Base-by-base conservation (phyloP, 2,329 filamentous ascomycete genomes). In the Lasiodiplodia hormozganensis region DNA sequence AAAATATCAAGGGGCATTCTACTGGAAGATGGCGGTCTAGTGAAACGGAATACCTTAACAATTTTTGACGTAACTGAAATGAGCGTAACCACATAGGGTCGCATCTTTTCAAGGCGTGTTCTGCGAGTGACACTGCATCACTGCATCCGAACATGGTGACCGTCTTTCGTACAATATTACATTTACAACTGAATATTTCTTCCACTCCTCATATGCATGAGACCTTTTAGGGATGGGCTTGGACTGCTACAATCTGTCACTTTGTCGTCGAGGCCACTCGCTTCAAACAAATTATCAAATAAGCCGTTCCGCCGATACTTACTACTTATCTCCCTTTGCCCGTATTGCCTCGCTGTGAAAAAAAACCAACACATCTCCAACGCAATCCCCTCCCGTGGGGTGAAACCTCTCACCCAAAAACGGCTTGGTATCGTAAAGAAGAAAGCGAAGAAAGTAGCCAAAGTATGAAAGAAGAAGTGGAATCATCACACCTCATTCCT, bases 391-490 rank as follows among this genome's bases (percentile, higher is more conserved):
- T 21, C 18, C 18, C 18, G 6, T 47, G 18, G n/a, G 40, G n/a
- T n/a, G 7, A 47, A 1, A n/a, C 10, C 40, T 47, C 40, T 21
- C 40, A 47, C 18, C 18, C 18, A 53, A 34, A 21, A 56, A 36
- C 54, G 54, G n/a, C 18, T 40, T 58, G 54, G 54, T 58, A 58
- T 58, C 54, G 34, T 58, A 16, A 21, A 47, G 43, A 18, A 58
- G 40, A 40, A 38, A 23, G 54, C 10, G 21, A 47, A 18, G 54
- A 25, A 25, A 58, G n/a, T 16, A 56, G 14, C 53, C 25, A 56
- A 25, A 31, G 21, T 16, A 31, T 31, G 6, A n/a, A 28, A 21
- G 43, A 43, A 43, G 36, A 60, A 31, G 21, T 40, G 18, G 18
- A 47, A 8, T 14, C 18, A 3, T 11, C 18, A 11, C n/a, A 28